Evolutionary conservation across 192 early-diverging fungal genomes (phyloP).

Genomic region (Thamnidium elegans): DNA sequence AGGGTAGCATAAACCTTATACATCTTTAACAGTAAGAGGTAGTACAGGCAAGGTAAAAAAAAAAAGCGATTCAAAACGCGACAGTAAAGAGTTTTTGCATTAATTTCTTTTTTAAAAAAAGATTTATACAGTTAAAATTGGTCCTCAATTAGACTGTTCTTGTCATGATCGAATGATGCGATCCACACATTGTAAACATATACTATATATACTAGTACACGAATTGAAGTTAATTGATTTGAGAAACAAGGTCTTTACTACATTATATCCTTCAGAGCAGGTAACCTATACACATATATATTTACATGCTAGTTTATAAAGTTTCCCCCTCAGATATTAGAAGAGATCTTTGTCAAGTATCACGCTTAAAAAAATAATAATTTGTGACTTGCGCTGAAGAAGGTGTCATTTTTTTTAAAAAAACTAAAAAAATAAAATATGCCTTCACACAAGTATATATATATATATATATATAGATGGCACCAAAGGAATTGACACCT

Average conservation of each 20-base stretch:
- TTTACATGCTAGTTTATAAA: no score
- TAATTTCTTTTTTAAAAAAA: not conserved
- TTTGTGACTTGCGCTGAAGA: no score
- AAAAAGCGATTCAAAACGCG: not conserved
- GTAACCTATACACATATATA: not conserved
- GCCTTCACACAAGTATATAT: no score
- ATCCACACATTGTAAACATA: not conserved
- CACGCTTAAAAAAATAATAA: no score
- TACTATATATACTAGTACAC: not conserved
- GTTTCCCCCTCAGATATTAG: no score
- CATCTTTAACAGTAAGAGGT: not conserved
- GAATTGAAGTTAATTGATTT: not conserved
- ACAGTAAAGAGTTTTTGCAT: no score
- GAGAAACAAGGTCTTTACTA: not conserved
- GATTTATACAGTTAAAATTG: not conserved
- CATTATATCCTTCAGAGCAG: not conserved
- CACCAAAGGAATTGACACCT: conserved; percentile 21
- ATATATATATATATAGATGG: not conserved
- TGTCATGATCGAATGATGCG: not conserved
- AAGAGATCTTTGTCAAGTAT: no score
- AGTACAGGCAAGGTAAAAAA: not conserved
- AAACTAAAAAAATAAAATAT: no score
- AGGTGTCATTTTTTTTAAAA: no score
- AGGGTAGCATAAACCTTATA: not conserved
- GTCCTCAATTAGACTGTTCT: not conserved